Base-by-base conservation (phyloP, 164 flowering plant genomes). In the Warburgia ugandensis region DNA sequence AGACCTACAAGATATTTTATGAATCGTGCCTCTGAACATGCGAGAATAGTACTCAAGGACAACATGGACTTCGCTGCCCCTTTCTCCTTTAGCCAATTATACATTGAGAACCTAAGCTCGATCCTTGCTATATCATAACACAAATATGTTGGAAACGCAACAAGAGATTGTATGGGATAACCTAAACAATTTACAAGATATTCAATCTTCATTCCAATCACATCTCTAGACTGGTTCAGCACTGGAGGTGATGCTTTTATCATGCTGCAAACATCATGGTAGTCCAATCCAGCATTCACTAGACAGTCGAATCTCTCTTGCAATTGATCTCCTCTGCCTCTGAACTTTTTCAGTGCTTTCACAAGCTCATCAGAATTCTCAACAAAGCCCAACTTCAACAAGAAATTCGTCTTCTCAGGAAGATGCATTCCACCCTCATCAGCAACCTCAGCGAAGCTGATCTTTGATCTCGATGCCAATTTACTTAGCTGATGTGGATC, bases 291-390 rank as follows among this genome's bases (percentile, higher is more conserved):
- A 36, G 74, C 65, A 23, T 75, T 60, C 37, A 85, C 78, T n/a
- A 83, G 56, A 58, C 69, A 79, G 58, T 77, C 78, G 55, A 76
- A 79, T 59, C 91, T 73, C 59, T 83, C 91, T 51, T 75, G 86
- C 30, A 84, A 77, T 33, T 82, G 75, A 9, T 29, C 60, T 54
- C 77, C 86, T 45, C 60, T 77, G 37, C 94, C 94, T 45, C 84
- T 73, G 45, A 77, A 80, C 6, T 41, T 29, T 58, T 72, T 79
- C 14, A 70, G 36, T n/a, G 83, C 83, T 51, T 54, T 68, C 14
- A 59, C 59, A 77, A 84, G 71, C 50, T 72, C 73, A 3, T 48
- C 37, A 3, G 84, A 68, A 47, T 75, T 56, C 59, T 77, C 78
- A 11, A 36, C 61, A 47, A 62, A 77, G 41, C 96, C 91, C 47